Evolutionary conservation across 192 early-diverging fungal genomes (phyloP).

Genomic region (Coemansia aciculifera): DNA sequence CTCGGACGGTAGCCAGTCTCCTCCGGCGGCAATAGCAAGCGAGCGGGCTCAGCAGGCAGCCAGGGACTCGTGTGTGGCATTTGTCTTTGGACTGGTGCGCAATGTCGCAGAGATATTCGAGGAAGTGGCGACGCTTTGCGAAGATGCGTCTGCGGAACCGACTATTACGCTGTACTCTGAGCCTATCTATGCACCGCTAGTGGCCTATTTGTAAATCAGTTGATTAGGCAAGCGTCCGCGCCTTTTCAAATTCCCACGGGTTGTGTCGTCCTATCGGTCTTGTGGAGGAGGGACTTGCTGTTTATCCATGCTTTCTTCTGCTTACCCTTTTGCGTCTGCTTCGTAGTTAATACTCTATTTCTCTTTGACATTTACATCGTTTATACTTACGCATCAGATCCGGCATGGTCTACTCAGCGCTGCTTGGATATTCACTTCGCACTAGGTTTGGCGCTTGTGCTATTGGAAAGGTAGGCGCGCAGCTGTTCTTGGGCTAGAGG

Average conservation of each 20-base stretch:
- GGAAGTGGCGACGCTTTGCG: slow-evolving; percentile 39
- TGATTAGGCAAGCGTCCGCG: neutral
- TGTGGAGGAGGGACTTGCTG: neutral
- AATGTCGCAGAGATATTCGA: slow-evolving; percentile 48
- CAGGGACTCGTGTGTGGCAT: slow-evolving; percentile 34
- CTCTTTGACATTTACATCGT: neutral
- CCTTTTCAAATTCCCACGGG: slow-evolving; percentile 16
- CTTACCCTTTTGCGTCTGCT: slow-evolving; percentile 4
- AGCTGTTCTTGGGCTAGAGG: neutral
- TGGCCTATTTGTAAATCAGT: slow-evolving; percentile 16
- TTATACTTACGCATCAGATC: neutral
- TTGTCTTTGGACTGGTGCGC: slow-evolving; percentile 48
- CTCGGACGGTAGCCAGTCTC: neutral
- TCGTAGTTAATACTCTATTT: neutral
- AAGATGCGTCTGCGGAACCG: slow-evolving; percentile 20
- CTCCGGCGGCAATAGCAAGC: neutral
- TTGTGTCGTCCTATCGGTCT: neutral
- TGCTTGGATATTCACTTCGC: slow-evolving; percentile 3
- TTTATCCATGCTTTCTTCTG: neutral
- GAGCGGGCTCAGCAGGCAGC: neutral
- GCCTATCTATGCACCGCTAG: slow-evolving; percentile 20
- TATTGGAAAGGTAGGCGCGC: neutral
- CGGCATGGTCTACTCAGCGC: neutral
- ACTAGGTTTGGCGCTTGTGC: neutral
- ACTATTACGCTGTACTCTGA: slow-evolving; percentile 28